Evolutionary conservation across 495 filamentous ascomycete species (phyloP), one percentile per base, ranked within the genome.

Genomic region (Beverwykella pulmonaria): DNA sequence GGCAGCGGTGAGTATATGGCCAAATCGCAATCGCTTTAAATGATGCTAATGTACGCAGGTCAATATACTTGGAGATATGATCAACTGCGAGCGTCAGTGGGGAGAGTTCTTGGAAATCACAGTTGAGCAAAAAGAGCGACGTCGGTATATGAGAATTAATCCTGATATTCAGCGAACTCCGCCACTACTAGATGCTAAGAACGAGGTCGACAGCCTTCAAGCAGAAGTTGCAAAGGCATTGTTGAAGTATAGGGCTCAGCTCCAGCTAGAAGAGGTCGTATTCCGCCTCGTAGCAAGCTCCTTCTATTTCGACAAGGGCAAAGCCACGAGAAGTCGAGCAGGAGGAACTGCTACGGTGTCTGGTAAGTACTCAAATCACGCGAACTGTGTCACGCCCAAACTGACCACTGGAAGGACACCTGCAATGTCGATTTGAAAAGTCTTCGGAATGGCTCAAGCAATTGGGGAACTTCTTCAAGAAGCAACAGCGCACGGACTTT

Each of bases 101-200:
- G 39, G 34, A 50, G 44, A 59, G 3, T 72, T 68, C 52, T 27
- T 66, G 14, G 1, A 54, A 25, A 54, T 54, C n/a, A 34, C 54
- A 6, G 61, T 65, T 9, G 22, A 19, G 1, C 25, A 57, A 19
- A 50, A 54, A 32, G 52, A 54, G 14, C 17, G 12, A 4, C 30
- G 20, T 19, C 64, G 72, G 26, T 72, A 63, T 32, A 29, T 59
- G 15, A 70, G 73, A 1, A 41, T 75, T 14, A 74, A 75, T 50
- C 55, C 65, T 2, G 55, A 70, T 23, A 36, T 75, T 10, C 30
- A 32, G 17, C 29, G 41, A 3, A 27, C 54, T 3, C 70, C 74
- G 25, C 74, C 74, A 19, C 53, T 50, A 5, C 39, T 75, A n/a
- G 74, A 75, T 50, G 70, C 72, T 4, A 67, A 58, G n/a, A 34